Evolutionary conservation across 2,329 filamentous ascomycete species (phyloP).

Genomic region (Fusarium nanum): DNA sequence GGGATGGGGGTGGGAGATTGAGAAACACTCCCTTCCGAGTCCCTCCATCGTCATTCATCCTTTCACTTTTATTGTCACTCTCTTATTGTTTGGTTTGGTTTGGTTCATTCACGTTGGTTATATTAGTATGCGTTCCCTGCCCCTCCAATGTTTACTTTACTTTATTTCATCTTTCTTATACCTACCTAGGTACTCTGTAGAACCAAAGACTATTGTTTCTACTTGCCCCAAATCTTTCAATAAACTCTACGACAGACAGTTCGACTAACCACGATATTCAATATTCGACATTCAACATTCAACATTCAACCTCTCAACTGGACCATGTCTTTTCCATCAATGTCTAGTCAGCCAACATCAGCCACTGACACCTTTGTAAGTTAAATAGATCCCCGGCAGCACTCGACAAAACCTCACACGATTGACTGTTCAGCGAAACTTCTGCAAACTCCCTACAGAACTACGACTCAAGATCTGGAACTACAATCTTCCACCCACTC

Average conservation of each 20-base stretch:
- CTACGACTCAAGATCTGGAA: constrained; percentile 62
- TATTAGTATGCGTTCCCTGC: constrained; percentile 39
- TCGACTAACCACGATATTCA: neutral
- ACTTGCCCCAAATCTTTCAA: neutral
- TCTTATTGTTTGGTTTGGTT: constrained; percentile 25
- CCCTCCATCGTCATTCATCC: constrained; percentile 38
- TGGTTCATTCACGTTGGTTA: constrained; percentile 9
- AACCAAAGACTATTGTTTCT: neutral
- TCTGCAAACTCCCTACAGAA: constrained; percentile 58
- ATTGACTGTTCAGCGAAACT: constrained; percentile 52
- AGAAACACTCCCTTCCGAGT: constrained; percentile 38
- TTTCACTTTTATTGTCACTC: constrained; percentile 1
- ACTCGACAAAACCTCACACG: neutral
- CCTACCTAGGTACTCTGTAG: neutral
- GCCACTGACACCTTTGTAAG: constrained; percentile 35
- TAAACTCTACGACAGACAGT: neutral
- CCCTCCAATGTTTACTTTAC: constrained; percentile 14
- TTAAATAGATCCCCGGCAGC: neutral
- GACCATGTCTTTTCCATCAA: constrained; percentile 19
- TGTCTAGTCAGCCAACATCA: constrained; percentile 5
- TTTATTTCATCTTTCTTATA: neutral
- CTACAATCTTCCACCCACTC: constrained; percentile 56
- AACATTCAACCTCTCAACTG: neutral
- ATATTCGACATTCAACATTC: neutral
- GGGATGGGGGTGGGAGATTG: constrained; percentile 24